These are phyloP conservation scores for Wickerhamiella allomyrinae DNA, from an alignment of 805 yeast species.

Conservation along the genomic window DNA sequence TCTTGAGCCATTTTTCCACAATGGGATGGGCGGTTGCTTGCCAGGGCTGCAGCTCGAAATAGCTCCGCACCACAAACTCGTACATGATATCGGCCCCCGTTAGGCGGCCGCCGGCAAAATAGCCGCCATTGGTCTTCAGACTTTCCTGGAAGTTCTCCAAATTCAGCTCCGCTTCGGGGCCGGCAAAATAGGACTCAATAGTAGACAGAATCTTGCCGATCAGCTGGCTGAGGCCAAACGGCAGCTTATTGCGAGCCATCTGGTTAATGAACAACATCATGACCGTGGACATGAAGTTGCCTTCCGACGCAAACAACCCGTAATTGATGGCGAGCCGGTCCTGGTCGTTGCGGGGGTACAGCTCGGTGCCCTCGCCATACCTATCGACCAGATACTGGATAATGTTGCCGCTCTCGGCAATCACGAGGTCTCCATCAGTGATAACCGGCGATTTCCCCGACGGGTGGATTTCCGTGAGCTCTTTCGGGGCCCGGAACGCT, in stretches of 20 bases:
- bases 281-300: conserved; percentile 39
- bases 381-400: conserved; percentile 36
- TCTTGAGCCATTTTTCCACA: conserved; percentile 11
- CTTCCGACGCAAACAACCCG: conserved; percentile 46
- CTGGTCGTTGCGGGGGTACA: conserved; percentile 28
- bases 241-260: conserved; percentile 19
- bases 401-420: conserved; percentile 52
- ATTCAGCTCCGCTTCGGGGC: conserved; percentile 31
- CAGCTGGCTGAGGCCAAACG: conserved; percentile 18
- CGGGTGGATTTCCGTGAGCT: conserved; percentile 40
- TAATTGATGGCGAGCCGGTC: conserved; percentile 35
- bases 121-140: conserved; percentile 35
- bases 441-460: conserved; percentile 51
- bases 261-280: conserved; percentile 27
- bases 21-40: conserved; percentile 10
- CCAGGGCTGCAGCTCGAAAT: not conserved
- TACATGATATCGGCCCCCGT: conserved; percentile 47
- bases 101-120: conserved; percentile 44
- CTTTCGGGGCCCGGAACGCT: conserved; percentile 33
- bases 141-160: conserved; percentile 31
- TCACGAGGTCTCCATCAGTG: conserved; percentile 27
- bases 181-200: conserved; percentile 35
- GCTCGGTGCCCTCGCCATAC: conserved; percentile 31
- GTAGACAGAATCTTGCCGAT: conserved; percentile 32
- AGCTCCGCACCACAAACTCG: conserved; percentile 5